phyloP scores from a whole-genome alignment of 2,329 filamentous ascomycete species.

The Onygena corvina region DNA sequence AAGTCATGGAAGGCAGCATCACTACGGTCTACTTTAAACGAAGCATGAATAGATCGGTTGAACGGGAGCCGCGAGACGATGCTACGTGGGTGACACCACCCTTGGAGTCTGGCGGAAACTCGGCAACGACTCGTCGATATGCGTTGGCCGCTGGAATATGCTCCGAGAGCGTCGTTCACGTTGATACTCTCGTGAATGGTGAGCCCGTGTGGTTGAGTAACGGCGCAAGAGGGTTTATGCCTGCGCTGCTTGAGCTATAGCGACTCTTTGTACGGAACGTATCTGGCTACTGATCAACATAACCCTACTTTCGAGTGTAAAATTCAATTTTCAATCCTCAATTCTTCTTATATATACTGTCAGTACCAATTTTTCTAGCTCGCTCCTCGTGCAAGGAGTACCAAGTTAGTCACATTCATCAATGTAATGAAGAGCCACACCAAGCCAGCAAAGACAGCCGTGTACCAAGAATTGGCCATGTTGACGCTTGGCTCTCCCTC shows the following conservation, averaged over 20 bases:
- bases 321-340: no score
- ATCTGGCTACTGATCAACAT: no score
- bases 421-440: constrained; percentile 64
- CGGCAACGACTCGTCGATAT: constrained; percentile 72
- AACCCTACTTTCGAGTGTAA: no score
- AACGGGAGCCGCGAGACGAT: background rate
- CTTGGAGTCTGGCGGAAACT: constrained; percentile 64
- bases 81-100: constrained; percentile 68
- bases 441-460: constrained; percentile 44
- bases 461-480: constrained; percentile 63
- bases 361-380: background rate
- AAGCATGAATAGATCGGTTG: constrained; percentile 4
- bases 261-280: no score
- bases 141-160: constrained; percentile 60
- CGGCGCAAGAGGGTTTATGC: constrained; percentile 65
- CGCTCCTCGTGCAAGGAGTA: constrained; percentile 39
- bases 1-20: constrained; percentile 74
- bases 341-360: no score
- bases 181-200: constrained; percentile 51
- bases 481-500: constrained; percentile 29
- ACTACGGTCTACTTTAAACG: constrained; percentile 75
- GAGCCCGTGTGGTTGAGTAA: constrained; percentile 85
- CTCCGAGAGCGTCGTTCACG: constrained; percentile 51
- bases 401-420: constrained; percentile 68
- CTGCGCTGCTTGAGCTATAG: constrained; percentile 15